Evolutionary conservation across 495 filamentous ascomycete genomes (phyloP), one percentile per base, ranked within the genome.

Genomic region (Aspergillus biplanus): DNA sequence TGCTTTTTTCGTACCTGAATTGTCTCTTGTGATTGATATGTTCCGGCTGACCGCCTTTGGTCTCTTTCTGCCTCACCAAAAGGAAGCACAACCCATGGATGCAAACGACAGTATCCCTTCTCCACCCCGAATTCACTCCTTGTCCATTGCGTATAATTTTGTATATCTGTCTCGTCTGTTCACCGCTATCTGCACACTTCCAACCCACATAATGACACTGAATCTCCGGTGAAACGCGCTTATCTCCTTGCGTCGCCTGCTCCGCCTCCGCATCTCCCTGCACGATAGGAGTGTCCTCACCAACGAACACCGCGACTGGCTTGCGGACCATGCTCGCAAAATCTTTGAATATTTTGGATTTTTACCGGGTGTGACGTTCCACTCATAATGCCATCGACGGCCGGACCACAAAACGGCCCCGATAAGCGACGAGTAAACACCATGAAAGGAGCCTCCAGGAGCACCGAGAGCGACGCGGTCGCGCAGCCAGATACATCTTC

Each of bases 391-490:
- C 55, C 48, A 8, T 46, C 35, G 18, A 57, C 59, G 39, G 60
- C 50, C 34, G 55, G 49, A 8, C 18, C 52, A 4, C 54, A 56
- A 27, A n/a, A 33, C 13, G 21, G 21, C 31, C 21, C 49, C 33
- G 56, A 56, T 15, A 33, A 62, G 50, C 55, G 55, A 62, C 31
- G 27, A 16, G 49, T 34, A 33, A 44, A 55, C 34, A 49, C 50
- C 13, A 37, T 47, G 32, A 44, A 58, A 49, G 46, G 44, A 42
- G n/a, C 54, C 4, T 32, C 49, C 7, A 33, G 33, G 18, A 56
- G 33, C 5, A 34, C 31, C 27, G 56, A 54, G 33, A 31, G 21
- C 52, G 33, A 39, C 47, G 21, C 48, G 33, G 42, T 42, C 48
- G 16, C 64, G 49, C 42, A 58, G 13, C 31, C 53, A n/a, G 52